These are phyloP conservation scores for Brettanomyces anomalus DNA, from an alignment of 805 yeast species.

Conservation along the genomic window DNA sequence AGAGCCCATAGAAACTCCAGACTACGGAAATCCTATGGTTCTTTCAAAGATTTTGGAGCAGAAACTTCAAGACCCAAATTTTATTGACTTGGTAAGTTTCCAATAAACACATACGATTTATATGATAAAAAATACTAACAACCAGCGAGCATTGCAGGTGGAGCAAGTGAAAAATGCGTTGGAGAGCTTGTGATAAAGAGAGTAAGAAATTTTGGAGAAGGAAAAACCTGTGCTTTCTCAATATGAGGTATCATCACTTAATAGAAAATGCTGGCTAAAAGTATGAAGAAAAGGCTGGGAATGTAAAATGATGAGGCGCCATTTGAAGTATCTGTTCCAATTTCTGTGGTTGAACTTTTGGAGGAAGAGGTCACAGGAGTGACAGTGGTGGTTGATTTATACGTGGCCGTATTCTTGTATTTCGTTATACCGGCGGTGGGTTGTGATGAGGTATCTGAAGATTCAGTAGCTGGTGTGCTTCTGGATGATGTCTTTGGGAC, in stretches of 20 bases:
- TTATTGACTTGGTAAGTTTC: slow-evolving; percentile 7
- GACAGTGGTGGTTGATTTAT: background rate
- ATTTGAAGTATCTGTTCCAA: background rate
- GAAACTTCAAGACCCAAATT: slow-evolving; percentile 1
- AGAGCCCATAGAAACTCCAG: background rate
- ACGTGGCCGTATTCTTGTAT: background rate
- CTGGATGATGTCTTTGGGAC: slow-evolving; percentile 2
- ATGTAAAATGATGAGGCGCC: background rate
- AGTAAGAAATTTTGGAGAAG: background rate
- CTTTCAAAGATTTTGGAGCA: too few relatives aligned
- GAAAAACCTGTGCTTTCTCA: background rate
- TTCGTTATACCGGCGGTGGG: too few relatives aligned
- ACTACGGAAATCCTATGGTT: background rate
- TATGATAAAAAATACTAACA: background rate
- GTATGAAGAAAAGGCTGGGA: slow-evolving; percentile 3
- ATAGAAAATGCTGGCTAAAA: background rate
- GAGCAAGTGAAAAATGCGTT: background rate
- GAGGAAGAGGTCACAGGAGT: background rate
- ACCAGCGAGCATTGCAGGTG: too few relatives aligned
- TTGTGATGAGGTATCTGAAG: background rate
- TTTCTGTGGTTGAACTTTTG: too few relatives aligned
- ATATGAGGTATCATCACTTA: too few relatives aligned
- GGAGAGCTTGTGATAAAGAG: background rate
- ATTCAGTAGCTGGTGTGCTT: background rate
- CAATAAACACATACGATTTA: background rate